phyloP scores from a whole-genome alignment of 257 asterid species.

The Solanum appendiculatum region DNA sequence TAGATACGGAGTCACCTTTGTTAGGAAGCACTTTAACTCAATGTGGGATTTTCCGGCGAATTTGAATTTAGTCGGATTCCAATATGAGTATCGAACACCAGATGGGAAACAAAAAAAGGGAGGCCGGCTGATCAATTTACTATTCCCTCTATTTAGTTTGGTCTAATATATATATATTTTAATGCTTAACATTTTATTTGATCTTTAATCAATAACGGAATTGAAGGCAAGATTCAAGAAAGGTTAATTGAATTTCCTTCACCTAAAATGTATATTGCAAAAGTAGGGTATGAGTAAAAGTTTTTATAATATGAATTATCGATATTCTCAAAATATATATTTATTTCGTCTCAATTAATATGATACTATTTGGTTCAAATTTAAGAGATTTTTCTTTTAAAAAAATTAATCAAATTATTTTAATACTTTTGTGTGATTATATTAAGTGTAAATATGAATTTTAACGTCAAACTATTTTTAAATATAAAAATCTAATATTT shows the following conservation, averaged over 20 bases:
- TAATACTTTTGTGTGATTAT: background rate
- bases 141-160: background rate
- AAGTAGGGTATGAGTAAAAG: background rate
- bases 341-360: background rate
- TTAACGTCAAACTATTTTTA: background rate
- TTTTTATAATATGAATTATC: background rate
- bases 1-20: rapidly evolving
- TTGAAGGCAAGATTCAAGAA: too few relatives aligned
- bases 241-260: background rate
- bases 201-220: background rate
- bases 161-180: background rate
- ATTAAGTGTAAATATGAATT: background rate
- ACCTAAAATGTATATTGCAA: background rate
- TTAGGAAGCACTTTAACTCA: too few relatives aligned
- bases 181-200: background rate
- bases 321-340: background rate
- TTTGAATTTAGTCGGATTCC: too few relatives aligned
- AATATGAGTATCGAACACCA: background rate
- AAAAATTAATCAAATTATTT: background rate
- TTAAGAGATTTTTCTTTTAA: background rate
- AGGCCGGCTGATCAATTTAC: background rate
- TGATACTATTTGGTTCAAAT: background rate
- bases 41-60: too few relatives aligned
- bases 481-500: background rate
- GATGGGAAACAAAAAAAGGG: background rate